phyloP scores from a whole-genome alignment of 176 grass and related monocot genomes.

The Carex littledalei region DNA sequence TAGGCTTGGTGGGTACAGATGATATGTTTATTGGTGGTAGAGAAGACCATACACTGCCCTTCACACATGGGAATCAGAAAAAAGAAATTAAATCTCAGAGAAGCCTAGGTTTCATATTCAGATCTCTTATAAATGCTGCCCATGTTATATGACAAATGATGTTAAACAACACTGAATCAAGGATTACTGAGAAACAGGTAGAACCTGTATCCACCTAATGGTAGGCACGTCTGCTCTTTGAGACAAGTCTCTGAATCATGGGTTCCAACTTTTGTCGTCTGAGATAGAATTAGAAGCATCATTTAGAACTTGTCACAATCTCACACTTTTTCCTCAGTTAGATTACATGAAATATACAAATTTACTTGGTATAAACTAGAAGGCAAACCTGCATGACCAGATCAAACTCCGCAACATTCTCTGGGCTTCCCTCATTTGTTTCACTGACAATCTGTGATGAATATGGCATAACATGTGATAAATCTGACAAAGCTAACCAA shows the following conservation, averaged over 20 bases:
- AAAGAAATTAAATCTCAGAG: constrained; percentile 26
- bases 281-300: constrained; percentile 20
- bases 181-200: constrained; percentile 9
- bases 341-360: neutral
- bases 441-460: constrained; percentile 50
- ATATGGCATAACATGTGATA: constrained; percentile 28
- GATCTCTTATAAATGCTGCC: neutral
- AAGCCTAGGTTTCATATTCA: neutral
- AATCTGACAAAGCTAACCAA: constrained; percentile 9
- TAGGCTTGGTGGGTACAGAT: constrained; percentile 54
- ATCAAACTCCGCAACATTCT: constrained; percentile 92
- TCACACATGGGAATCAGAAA: constrained; percentile 58
- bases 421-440: constrained; percentile 34
- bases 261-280: constrained; percentile 80
- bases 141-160: neutral
- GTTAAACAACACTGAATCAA: neutral
- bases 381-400: constrained; percentile 93
- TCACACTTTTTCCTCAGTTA: constrained; percentile 14
- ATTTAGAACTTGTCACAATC: constrained; percentile 27
- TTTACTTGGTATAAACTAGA: constrained; percentile 3
- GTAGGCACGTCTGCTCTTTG: constrained; percentile 66
- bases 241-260: constrained; percentile 88
- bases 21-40: constrained; percentile 68
- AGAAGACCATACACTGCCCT: constrained; percentile 98
- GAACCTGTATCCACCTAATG: constrained; percentile 93